Evolutionary conservation across 1,284 basidiomycete species (phyloP), one percentile per base, ranked within the genome.

Genomic region (Trichosporon ovoides): DNA sequence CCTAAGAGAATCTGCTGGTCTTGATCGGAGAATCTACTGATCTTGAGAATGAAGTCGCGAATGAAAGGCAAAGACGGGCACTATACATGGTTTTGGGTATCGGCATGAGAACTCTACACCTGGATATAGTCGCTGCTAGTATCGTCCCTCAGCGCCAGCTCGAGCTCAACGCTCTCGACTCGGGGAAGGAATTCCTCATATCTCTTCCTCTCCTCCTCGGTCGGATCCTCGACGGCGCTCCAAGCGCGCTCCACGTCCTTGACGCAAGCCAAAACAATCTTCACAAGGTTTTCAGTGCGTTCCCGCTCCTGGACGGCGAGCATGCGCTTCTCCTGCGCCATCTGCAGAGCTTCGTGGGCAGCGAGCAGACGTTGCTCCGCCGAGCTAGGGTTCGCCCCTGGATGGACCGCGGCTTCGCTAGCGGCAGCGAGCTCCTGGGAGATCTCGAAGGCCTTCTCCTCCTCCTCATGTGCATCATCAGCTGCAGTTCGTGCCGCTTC

Each of bases 171-270:
- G 43, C 43, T 48, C 43, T 48, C 43, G 24, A 48, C 43, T 4
- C 43, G 43, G 3, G 43, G 43, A 22, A 48, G 43, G 24, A n/a
- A 48, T 22, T 48, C 43, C 12, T 28, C 43, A 24, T 48, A 48
- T 22, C 28, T 48, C 43, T 48, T 48, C 43, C 28, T 31, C 43
- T 48, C 43, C 43, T 48, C 43, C 14, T 31, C 43, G 14, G 43
- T 48, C 43, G 43, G 43, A 16, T 48, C 43, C 43, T 48, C 43
- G 22, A 48, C 43, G 9, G 43, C 43, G 24, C 43, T 48, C 43
- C 43, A 48, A 6, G 43, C 43, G 24, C 43, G 43, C 43, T 48
- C 43, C 43, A 48, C 43, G 43, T 48, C 43, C 43, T 48, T 48
- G 43, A 22, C n/a, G 22, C 43, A 48, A 14, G 43, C 24, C 22